Conservation (phyloP, 192 early-diverging fungal species). For the Rhizoclosmatium sp. region DNA sequence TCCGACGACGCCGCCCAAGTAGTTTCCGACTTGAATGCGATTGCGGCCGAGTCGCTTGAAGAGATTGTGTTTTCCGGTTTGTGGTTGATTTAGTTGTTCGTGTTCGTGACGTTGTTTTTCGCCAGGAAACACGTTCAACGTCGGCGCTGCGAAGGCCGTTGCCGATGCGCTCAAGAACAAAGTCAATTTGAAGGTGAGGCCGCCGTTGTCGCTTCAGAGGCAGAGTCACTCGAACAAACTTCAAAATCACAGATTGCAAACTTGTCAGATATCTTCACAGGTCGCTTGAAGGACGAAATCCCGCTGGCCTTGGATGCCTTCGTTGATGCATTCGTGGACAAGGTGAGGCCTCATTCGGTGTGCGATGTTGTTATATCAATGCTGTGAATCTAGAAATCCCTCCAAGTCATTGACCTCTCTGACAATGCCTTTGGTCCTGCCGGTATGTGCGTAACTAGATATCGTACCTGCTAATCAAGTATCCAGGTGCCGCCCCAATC, state of each 20-base stretch:
- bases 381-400: conserved; percentile 14
- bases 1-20: conserved; percentile 81
- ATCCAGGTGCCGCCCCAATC: conserved; percentile 82
- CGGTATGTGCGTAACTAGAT: background rate
- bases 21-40: conserved; percentile 71
- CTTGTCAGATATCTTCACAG: conserved; percentile 93
- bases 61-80: conserved; percentile 35
- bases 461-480: background rate
- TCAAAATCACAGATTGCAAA: conserved; percentile 71
- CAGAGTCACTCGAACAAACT: background rate
- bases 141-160: conserved; percentile 86
- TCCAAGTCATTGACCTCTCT: conserved; percentile 79
- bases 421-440: conserved; percentile 99
- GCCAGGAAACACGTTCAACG: conserved; percentile 90
- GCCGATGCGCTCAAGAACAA: conserved; percentile 74
- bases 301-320: conserved; percentile 82
- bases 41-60: conserved; percentile 52
- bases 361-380: background rate
- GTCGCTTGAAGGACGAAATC: conserved; percentile 89
- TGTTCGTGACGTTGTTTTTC: background rate
- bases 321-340: conserved; percentile 82
- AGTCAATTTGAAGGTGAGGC: conserved; percentile 74
- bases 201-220: background rate
- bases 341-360: conserved; percentile 41
- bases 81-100: background rate